Base-by-base conservation (phyloP, 495 filamentous ascomycete species). In the Xylaria longipes region DNA sequence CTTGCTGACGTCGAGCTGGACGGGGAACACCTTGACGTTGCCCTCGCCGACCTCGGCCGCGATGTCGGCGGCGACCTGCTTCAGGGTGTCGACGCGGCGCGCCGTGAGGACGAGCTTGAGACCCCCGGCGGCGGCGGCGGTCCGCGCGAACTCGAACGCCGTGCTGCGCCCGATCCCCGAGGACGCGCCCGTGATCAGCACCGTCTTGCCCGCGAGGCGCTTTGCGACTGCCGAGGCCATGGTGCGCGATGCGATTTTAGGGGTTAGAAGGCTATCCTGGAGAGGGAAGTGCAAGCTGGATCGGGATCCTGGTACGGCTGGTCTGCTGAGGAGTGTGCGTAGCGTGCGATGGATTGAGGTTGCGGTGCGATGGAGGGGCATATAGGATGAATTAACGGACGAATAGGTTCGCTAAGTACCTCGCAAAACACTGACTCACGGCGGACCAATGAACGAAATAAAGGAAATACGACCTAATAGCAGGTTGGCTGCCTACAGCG, bases 161-260 rank as follows among this genome's bases (percentile, higher is more conserved):
- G 90, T 93, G 79, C 89, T 91, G 68, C 87, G 87, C 2, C 96
- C 96, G 78, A 99, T 99, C 54, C 96, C 96, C 2, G 95, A 97
- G 0, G 92, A 96, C 45, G 96, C 96, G 50, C 96, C 96, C 0
- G 96, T 99, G 66, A 99, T 88, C 45, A 98, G 80, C 52, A 99
- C 88, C 1, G 94, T 98, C 84, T 98, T 99, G 88, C 94, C 94
- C 72, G 92, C 88, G 54, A 99, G 92, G 84, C 96, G 95, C 81
- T 92, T 91, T 71, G 88, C 87, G 85, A 93, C 91, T 76, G 94
- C 91, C 11, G 87, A 80, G 61, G 69, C 84, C 94, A 97, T 97
- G 61, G 75, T 82, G 39, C 75, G 66, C 0, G 50, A 58, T 22
- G 35, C 6, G 61, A 66, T 31, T 37, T 22, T 5, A 2, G 64